A percentile compares a stretch with the other conserved stretches of the same genome.
Evolutionary conservation across 495 filamentous ascomycete genomes (phyloP).

Genomic region (Penicillium waksmanii): DNA sequence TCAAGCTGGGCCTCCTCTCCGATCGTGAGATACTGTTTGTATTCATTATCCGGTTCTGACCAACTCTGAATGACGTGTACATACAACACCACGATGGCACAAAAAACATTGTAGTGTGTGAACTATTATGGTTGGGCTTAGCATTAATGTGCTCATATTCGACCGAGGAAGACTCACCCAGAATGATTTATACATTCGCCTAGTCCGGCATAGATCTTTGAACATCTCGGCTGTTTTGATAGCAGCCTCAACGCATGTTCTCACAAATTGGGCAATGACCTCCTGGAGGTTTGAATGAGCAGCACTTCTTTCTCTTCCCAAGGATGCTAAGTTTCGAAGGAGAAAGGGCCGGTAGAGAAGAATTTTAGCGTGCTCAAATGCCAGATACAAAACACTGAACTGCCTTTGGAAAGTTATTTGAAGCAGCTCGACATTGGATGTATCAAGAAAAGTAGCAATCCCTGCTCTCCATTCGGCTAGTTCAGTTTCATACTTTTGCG

Average conservation of each 20-base stretch:
- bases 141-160: neutral
- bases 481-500: neutral
- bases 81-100: slow-evolving; percentile 30
- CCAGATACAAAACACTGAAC: slow-evolving; percentile 32
- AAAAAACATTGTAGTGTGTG: slow-evolving; percentile 34
- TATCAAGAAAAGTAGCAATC: slow-evolving; percentile 26
- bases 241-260: slow-evolving; percentile 24
- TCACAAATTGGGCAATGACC: slow-evolving; percentile 11
- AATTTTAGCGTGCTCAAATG: slow-evolving; percentile 31
- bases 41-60: neutral
- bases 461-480: slow-evolving; percentile 26
- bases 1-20: slow-evolving; percentile 27
- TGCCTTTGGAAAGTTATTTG: slow-evolving; percentile 32
- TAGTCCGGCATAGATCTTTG: slow-evolving; percentile 22
- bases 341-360: slow-evolving; percentile 32
- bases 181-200: slow-evolving; percentile 27
- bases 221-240: slow-evolving; percentile 22
- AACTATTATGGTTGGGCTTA: slow-evolving; percentile 14
- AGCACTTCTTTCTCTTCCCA: slow-evolving; percentile 5
- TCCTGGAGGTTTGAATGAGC: slow-evolving; percentile 9
- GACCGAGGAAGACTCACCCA: slow-evolving; percentile 15
- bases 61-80: slow-evolving; percentile 26
- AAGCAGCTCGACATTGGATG: slow-evolving; percentile 28
- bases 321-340: slow-evolving; percentile 20
- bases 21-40: slow-evolving; percentile 13